Percentiles rank a stretch among this genome's conserved stretches.
Conservation (phyloP, 768 basidiomycete species). For the Hypholoma sublateritium region DNA sequence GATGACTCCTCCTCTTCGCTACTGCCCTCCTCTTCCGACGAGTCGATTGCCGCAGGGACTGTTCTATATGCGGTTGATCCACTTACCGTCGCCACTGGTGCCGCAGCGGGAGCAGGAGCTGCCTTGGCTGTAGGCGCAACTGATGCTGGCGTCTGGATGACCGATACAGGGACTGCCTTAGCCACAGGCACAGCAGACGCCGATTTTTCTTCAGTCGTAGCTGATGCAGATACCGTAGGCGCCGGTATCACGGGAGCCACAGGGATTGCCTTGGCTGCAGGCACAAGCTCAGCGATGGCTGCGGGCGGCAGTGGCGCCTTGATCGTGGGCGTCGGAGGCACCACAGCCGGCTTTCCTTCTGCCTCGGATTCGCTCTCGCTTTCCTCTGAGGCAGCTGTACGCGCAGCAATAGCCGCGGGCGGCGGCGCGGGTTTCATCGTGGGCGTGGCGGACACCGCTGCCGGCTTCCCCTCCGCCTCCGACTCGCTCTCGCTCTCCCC, state of each 20-base stretch:
- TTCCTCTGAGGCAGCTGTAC: neutral
- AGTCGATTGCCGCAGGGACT: neutral
- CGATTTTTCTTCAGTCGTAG: neutral
- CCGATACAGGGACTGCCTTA: neutral
- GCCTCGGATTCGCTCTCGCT: slow-evolving; percentile 6
- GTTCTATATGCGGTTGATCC: neutral
- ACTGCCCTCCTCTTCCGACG: slow-evolving; percentile 12
- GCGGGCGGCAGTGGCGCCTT: neutral
- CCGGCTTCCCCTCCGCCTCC: slow-evolving; percentile 6
- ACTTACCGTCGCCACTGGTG: neutral
- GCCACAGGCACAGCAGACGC: neutral
- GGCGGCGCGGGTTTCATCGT: neutral
- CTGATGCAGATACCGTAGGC: neutral
- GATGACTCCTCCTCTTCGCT: slow-evolving; percentile 13
- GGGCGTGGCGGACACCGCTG: neutral
- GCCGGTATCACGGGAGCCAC: neutral
- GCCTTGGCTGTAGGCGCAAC: neutral
- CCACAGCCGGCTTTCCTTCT: slow-evolving; percentile 1
- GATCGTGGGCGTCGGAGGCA: neutral
- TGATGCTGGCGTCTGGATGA: no score
- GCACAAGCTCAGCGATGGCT: neutral
- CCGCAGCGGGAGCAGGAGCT: neutral
- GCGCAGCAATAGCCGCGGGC: neutral
- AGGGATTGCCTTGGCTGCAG: neutral
- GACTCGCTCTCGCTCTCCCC: slow-evolving; percentile 4